Conservation (phyloP, 108 stramenopile genomes). For the Heterococcus sp. region DNA sequence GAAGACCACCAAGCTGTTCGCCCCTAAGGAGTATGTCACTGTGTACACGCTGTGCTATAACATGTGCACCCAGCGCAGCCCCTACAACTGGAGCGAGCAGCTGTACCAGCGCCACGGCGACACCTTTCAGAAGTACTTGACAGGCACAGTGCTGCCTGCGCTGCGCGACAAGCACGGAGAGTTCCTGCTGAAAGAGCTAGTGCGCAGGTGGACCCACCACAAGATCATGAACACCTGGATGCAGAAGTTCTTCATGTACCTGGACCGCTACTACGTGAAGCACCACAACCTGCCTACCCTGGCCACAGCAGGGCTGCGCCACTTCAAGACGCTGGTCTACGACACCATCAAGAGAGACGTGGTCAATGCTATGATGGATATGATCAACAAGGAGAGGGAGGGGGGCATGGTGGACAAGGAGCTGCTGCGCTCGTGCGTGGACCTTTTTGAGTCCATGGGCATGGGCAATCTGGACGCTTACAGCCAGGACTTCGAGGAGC, state of each 20-base stretch:
- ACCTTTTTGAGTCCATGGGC: conserved; percentile 94
- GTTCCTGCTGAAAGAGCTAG: conserved; percentile 83
- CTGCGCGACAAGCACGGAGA: conserved; percentile 72
- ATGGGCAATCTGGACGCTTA: conserved; percentile 87
- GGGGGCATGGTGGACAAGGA: conserved; percentile 81
- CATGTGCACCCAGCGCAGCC: conserved; percentile 98
- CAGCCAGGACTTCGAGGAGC: conserved; percentile 80
- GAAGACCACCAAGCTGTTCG: conserved; percentile 70
- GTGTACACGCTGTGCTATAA: conserved; percentile 95
- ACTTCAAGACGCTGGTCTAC: conserved; percentile 91
- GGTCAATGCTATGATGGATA: conserved; percentile 78
- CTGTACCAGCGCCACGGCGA: conserved; percentile 93
- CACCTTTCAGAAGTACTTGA: conserved; percentile 85
- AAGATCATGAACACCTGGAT: conserved; percentile 99
- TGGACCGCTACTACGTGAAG: conserved; percentile 90
- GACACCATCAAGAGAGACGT: conserved; percentile 80
- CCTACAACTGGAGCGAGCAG: conserved; percentile 98
- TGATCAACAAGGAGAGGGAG: conserved; percentile 87
- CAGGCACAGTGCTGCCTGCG: conserved; percentile 77
- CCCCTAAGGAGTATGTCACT: conserved; percentile 81
- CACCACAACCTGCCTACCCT: conserved; percentile 88
- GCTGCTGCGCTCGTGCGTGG: conserved; percentile 79
- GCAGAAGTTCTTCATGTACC: conserved; percentile 96
- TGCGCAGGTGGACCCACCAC: conserved; percentile 91
- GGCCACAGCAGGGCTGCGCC: conserved; percentile 75